Conservation (phyloP, 352 stramenopile species). For the Aphanomyces astaci region DNA sequence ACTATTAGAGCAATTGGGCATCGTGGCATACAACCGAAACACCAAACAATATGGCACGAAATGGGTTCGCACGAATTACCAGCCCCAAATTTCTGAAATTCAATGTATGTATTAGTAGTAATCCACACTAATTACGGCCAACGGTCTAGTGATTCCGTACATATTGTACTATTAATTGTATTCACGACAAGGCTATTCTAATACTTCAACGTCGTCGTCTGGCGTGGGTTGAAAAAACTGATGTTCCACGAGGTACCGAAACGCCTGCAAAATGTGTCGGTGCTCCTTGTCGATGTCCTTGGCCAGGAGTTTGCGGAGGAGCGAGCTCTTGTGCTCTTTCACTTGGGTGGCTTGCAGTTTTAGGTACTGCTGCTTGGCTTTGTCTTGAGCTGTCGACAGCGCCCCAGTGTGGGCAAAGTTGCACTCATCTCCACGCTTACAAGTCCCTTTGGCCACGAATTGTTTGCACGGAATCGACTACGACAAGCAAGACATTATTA, state of each 20-base stretch:
- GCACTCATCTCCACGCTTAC: slow-evolving; percentile 47
- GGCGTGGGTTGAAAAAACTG: too few relatives aligned
- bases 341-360: slow-evolving; percentile 47
- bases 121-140: too few relatives aligned
- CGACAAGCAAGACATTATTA: too few relatives aligned
- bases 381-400: slow-evolving; percentile 28
- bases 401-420: slow-evolving; percentile 49
- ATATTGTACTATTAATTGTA: too few relatives aligned
- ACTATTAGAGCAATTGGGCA: too few relatives aligned
- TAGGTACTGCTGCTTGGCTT: too few relatives aligned
- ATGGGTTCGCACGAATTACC: not conserved
- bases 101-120: not conserved
- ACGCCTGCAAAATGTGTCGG: slow-evolving; percentile 67
- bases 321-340: slow-evolving; percentile 52
- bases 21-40: too few relatives aligned
- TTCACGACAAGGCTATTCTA: too few relatives aligned
- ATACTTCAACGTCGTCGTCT: too few relatives aligned
- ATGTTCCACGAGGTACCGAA: slow-evolving; percentile 49
- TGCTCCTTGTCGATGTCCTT: slow-evolving; percentile 66
- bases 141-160: too few relatives aligned
- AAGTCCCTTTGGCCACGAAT: slow-evolving; percentile 49
- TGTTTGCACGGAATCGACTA: slow-evolving; percentile 48
- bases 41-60: too few relatives aligned
- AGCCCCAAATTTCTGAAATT: not conserved
- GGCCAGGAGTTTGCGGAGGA: slow-evolving; percentile 65